phyloP scores from a whole-genome alignment of 371 early-diverging fungal species.

The Encephalitozoon hellem region DNA sequence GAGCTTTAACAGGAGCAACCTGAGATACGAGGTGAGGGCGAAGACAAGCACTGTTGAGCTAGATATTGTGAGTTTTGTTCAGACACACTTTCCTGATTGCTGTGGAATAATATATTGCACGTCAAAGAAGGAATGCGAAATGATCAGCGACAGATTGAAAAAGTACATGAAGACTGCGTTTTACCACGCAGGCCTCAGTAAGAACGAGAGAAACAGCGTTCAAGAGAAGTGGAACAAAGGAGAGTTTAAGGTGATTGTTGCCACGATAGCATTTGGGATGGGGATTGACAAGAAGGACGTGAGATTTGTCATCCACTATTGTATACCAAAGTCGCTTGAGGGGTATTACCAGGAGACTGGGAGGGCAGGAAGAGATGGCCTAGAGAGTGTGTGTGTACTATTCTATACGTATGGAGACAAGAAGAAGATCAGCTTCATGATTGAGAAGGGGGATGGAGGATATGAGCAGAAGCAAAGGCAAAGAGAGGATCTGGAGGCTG shows the following conservation, averaged over 20 bases:
- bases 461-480: slow-evolving; percentile 69
- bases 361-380: slow-evolving; percentile 91
- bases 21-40: slow-evolving; percentile 68
- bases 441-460: slow-evolving; percentile 64
- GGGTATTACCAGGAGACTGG: slow-evolving; percentile 99
- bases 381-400: slow-evolving; percentile 71
- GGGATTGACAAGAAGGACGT: slow-evolving; percentile 97
- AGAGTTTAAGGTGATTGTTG: slow-evolving; percentile 76
- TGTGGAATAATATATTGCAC: slow-evolving; percentile 95
- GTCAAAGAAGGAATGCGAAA: slow-evolving; percentile 75
- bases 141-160: slow-evolving; percentile 67
- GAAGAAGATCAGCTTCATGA: slow-evolving; percentile 66
- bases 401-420: slow-evolving; percentile 77
- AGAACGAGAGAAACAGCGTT: slow-evolving; percentile 70
- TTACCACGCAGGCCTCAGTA: slow-evolving; percentile 88
- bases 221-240: slow-evolving; percentile 78
- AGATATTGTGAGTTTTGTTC: slow-evolving; percentile 72
- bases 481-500: slow-evolving; percentile 70
- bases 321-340: slow-evolving; percentile 83
- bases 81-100: slow-evolving; percentile 64
- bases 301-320: slow-evolving; percentile 90
- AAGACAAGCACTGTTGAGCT: slow-evolving; percentile 61
- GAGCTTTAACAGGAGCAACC: slow-evolving; percentile 49
- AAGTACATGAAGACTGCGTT: slow-evolving; percentile 63
- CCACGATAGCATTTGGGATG: slow-evolving; percentile 79